A percentile compares a stretch with the other conserved stretches of the same genome.
Conservation (phyloP, 441 rosid genomes). For the Breynia disticha region DNA sequence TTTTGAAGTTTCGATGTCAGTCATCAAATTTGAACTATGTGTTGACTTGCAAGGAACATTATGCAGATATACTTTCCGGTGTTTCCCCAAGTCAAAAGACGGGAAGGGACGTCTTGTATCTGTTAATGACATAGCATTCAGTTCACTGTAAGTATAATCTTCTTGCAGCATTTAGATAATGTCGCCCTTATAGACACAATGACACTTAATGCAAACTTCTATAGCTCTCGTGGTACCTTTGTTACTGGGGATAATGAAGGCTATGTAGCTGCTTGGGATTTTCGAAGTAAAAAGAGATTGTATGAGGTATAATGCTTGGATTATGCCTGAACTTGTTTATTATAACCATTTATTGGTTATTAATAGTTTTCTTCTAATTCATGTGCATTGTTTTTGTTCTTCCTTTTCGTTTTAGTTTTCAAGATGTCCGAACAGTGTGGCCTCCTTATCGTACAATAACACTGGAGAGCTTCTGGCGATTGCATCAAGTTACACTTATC, state of each 20-base stretch:
- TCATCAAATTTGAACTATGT: too few relatives aligned
- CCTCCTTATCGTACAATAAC: constrained; percentile 57
- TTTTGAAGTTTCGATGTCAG: background rate
- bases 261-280: constrained; percentile 52
- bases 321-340: background rate
- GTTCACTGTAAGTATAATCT: constrained; percentile 44
- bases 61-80: constrained; percentile 61
- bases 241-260: constrained; percentile 80
- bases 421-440: constrained; percentile 56
- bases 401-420: constrained; percentile 42
- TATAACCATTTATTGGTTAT: background rate
- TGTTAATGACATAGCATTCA: constrained; percentile 62
- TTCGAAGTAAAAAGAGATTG: constrained; percentile 49
- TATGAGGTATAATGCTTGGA: constrained; percentile 42
- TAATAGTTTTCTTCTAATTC: background rate
- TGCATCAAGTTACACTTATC: constrained; percentile 71
- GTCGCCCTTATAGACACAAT: background rate
- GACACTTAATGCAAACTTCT: background rate
- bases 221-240: constrained; percentile 46
- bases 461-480: constrained; percentile 64
- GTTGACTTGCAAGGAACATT: background rate
- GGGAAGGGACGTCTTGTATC: constrained; percentile 46
- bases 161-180: background rate
- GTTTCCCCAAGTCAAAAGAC: constrained; percentile 59
- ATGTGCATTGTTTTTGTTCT: background rate